Base-by-base conservation (phyloP, 2,329 filamentous ascomycete species). In the Diaporthe longicolla region DNA sequence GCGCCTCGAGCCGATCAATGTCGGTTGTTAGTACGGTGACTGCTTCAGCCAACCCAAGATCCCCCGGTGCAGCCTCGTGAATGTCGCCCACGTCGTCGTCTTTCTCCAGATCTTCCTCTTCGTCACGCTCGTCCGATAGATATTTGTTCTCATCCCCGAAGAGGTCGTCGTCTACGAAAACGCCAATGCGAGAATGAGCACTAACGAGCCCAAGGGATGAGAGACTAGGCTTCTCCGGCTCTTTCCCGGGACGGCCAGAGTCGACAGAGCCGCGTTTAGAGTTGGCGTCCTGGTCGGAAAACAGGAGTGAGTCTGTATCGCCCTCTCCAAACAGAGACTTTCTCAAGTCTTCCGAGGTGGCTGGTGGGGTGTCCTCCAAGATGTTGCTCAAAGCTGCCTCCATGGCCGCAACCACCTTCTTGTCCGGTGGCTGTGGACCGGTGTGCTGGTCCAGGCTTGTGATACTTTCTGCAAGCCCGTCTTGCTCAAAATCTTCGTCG, bases 301-400 rank as follows among this genome's bases (percentile, higher is more conserved):
- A 90, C 32, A 87, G 82, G 79, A 85, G 89, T 68, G 87, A 88
- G 43, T 82, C 82, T 61, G 82, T 84, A 61, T 87, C 86, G 4
- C 89, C 88, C 17, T 88, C 84, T 4, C 88, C 88, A 81, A 95
- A 94, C 0, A 95, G 82, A 0, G 93, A 94, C 21, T 89, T 89
- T 54, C 91, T 86, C 21, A 93, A 82, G 76, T 92, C 91, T 77
- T 92, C 91, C 1, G 90, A 88, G 26, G 90, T 90, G 66, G 93
- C 85, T 19, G 89, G 89, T 45, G 87, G 91, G 63, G 93, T 90
- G 77, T 95, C 92, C 77, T 95, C 95, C 87, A 99, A 93, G 76
- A 99, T 99, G 76, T 95, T 94, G 77, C 93, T 97, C 65, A 99
- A 87, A 21, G 95, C 97, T 77, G 94, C 91, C 81, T 98, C 95